Evolutionary conservation across 805 yeast genomes (phyloP).

Genomic region (Pichia insulana): DNA sequence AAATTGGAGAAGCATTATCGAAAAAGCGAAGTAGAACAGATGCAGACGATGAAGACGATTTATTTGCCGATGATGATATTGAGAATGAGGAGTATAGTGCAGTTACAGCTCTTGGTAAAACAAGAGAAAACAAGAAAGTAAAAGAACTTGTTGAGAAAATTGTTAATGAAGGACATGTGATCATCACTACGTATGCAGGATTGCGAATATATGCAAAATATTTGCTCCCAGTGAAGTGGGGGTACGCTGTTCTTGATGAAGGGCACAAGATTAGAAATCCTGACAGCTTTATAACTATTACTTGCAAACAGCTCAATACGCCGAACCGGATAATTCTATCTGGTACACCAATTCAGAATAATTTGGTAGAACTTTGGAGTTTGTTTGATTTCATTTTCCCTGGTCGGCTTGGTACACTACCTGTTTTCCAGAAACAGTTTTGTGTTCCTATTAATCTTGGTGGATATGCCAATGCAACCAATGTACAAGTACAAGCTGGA

Average conservation of each 20-base stretch:
- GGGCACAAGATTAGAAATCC: constrained; percentile 97
- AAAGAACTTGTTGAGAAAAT: constrained; percentile 48
- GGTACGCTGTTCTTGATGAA: constrained; percentile 85
- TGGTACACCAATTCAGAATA: constrained; percentile 96
- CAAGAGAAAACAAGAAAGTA: constrained; percentile 24
- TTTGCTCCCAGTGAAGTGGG: constrained; percentile 71
- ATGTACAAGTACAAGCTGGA: constrained; percentile 92
- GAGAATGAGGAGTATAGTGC: constrained; percentile 35
- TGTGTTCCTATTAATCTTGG: constrained; percentile 90
- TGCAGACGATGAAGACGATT: constrained; percentile 32
- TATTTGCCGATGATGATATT: constrained; percentile 38
- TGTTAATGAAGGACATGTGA: constrained; percentile 63
- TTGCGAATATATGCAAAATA: constrained; percentile 41
- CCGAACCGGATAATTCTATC: constrained; percentile 81
- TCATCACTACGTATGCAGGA: constrained; percentile 81
- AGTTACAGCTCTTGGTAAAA: constrained; percentile 19
- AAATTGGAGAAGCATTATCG: constrained; percentile 80
- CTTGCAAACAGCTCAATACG: constrained; percentile 78
- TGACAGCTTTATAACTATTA: constrained; percentile 75
- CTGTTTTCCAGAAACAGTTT: constrained; percentile 89
- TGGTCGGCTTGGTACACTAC: constrained; percentile 88
- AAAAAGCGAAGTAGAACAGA: constrained; percentile 16
- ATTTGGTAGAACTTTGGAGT: constrained; percentile 87
- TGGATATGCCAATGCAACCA: constrained; percentile 97
- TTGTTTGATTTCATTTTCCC: constrained; percentile 93